A percentile compares a stretch with the other conserved stretches of the same genome.
These are phyloP conservation scores for Daedaleopsis sinensis DNA, from an alignment of 768 basidiomycete genomes.

Conservation along the genomic window DNA sequence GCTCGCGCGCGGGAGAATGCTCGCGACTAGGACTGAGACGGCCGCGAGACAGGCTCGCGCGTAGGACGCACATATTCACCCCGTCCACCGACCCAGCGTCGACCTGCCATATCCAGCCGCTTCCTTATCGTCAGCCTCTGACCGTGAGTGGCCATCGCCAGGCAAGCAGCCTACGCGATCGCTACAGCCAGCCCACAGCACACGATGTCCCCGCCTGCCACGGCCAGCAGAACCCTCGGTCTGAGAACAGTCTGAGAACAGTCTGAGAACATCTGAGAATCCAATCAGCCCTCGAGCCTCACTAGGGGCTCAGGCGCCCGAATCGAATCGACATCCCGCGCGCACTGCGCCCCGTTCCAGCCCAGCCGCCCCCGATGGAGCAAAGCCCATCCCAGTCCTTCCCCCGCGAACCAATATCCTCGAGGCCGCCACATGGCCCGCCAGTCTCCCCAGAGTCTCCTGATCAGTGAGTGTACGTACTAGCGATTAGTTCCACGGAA, in stretches of 20 bases:
- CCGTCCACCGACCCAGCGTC: too few relatives aligned
- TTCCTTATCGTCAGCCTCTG: slow-evolving; percentile 12
- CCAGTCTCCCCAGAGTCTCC: slow-evolving; percentile 5
- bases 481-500: slow-evolving; percentile 21
- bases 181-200: not conserved
- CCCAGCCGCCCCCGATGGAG: slow-evolving; percentile 4
- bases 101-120: not conserved
- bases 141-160: too few relatives aligned
- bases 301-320: too few relatives aligned
- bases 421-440: slow-evolving; percentile 15
- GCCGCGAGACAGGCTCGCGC: not conserved
- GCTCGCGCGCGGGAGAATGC: slow-evolving; percentile 8
- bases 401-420: slow-evolving; percentile 6
- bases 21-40: not conserved
- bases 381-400: slow-evolving; percentile 6
- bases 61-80: too few relatives aligned
- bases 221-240: too few relatives aligned
- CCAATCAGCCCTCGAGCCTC: slow-evolving; percentile 16
- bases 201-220: slow-evolving; percentile 16
- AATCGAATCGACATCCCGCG: slow-evolving; percentile 3
- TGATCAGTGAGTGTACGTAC: slow-evolving; percentile 21
- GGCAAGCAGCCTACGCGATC: too few relatives aligned
- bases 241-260: too few relatives aligned
- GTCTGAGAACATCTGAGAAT: too few relatives aligned
- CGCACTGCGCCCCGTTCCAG: too few relatives aligned